A percentile compares a stretch with the other conserved stretches of the same genome.
phyloP scores from a whole-genome alignment of 1,284 basidiomycete genomes.

The Athelia psychrophila region DNA sequence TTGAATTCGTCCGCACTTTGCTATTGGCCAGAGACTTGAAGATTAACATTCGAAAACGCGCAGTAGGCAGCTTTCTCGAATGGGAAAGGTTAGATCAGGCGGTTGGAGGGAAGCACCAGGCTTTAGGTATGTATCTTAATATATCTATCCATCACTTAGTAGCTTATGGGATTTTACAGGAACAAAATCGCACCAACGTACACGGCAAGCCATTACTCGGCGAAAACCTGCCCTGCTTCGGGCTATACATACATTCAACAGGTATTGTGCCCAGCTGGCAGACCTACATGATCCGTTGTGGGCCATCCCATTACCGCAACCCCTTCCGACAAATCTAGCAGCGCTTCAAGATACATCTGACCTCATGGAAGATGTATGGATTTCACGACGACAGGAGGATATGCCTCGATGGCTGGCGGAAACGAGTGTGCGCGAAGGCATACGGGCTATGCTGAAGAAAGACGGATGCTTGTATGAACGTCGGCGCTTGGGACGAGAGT shows the following conservation, averaged over 20 bases:
- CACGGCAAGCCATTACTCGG: slow-evolving; percentile 28
- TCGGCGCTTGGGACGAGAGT: slow-evolving; percentile 15
- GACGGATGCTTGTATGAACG: slow-evolving; percentile 27
- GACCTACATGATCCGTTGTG: slow-evolving; percentile 20
- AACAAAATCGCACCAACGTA: slow-evolving; percentile 36
- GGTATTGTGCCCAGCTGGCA: slow-evolving; percentile 25
- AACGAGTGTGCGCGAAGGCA: slow-evolving; percentile 24
- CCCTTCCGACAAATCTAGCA: slow-evolving; percentile 24
- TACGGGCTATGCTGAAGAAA: slow-evolving; percentile 23
- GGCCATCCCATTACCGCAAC: slow-evolving; percentile 27
- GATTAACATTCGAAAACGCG: slow-evolving; percentile 33
- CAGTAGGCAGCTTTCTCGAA: slow-evolving; percentile 32
- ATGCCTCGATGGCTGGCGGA: slow-evolving; percentile 34
- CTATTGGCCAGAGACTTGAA: slow-evolving; percentile 33
- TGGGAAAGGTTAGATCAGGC: slow-evolving; percentile 35
- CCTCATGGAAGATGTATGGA: slow-evolving; percentile 40
- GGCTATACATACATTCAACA: slow-evolving; percentile 32
- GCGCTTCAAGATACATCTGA: slow-evolving; percentile 22
- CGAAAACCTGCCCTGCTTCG: slow-evolving; percentile 26
- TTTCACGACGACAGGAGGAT: slow-evolving; percentile 13
- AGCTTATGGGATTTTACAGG: slow-evolving; percentile 15
- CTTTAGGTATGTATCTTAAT: slow-evolving; percentile 25
- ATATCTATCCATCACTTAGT: neutral
- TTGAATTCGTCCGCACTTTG: slow-evolving; percentile 30
- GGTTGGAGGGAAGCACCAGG: slow-evolving; percentile 25